Evolutionary conservation across 805 yeast genomes (phyloP), one percentile per base, ranked within the genome.

Genomic region (Ogataea trehalophila): DNA sequence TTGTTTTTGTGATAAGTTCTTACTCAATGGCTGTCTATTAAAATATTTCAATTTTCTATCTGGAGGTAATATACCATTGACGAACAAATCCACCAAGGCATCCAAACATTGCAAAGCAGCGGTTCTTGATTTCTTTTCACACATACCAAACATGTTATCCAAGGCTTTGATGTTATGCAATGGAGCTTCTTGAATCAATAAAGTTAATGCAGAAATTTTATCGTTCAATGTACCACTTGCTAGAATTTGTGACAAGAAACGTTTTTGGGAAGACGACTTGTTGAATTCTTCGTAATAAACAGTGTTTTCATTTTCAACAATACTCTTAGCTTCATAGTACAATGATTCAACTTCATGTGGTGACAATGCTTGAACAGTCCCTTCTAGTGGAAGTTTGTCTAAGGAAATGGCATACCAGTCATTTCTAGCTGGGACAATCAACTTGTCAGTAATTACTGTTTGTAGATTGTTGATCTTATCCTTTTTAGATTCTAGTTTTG

Each of bases 111-210:
- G 96, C 55, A 91, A 71, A 16, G 97, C 89, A 5, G 96, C 95
- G 40, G 94, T 90, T 72, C 97, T 81, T 18, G 95, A 84, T 70
- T 94, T 94, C 72, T 92, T 90, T 57, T 82, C 85, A 67, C 97
- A 88, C 70, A 84, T 87, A 5, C 80, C 76, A 52, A 87, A 63
- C 53, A 94, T 69, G 36, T 84, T 85, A 54, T 88, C 96, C 48
- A 94, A 72, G 0, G 96, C 88, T 63, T 88, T 87, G 44, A 83
- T 61, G 57, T 92, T 87, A 63, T 94, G 98, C 46, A 90, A 64
- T 6, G 99, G 99, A 2, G 97, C 91, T 70, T 94, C 98, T 64
- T 94, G 98, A 42, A 91, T 79, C 62, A 94, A 73, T 62, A 94
- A 79, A 0, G 99, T 92, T 61, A 94, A 75, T 0, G 99, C 97